Evolutionary conservation across 306 rosid genomes (phyloP), one percentile per base, ranked within the genome.

Genomic region (Dalbergia cochinchinensis): DNA sequence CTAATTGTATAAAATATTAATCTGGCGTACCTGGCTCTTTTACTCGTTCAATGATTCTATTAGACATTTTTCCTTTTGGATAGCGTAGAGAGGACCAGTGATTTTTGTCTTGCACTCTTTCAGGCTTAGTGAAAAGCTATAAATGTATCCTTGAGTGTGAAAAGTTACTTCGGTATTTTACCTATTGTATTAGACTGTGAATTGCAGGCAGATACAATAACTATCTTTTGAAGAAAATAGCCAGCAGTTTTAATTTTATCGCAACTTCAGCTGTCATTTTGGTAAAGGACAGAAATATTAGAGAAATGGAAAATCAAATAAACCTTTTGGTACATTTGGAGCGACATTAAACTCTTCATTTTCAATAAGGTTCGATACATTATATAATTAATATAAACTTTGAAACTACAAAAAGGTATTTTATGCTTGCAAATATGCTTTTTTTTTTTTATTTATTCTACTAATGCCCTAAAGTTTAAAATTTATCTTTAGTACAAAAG

Each of bases 41-140:
- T 79, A 77, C 75, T 82, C 88, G 55, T 84, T 87, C 88, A 79
- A 68, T 72, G 74, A 61, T 73, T 82, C 83, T 67, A 79, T 69
- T 45, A 78, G 90, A 78, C 86, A 80, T 81, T 74, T 87, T 81
- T 51, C 78, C 80, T 87, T 87, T 83, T 80, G 65, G 65, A 65
- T 54, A 65, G 67, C 41, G 47, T 41, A 51, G 80, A 75, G 78
- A 78, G 86, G 81, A 78, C 82, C 72, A 74, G 80, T 53, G 76
- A 81, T 57, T 81, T 72, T 71, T 35, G 65, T 65, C 7, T 51
- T 51, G 57, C 79, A 76, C 76, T 74, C 80, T 74, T 61, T 87
- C 75, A 53, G 79, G 68, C 26, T 58, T 7, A 34, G 42, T 75
- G 86, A 83, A 82, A 86, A 82, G 86, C 65, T 82, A 71, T 63